A percentile compares a stretch with the other conserved stretches of the same genome.
These are phyloP conservation scores for Epichloe amarillans DNA, from an alignment of 2,329 filamentous ascomycete genomes.

Conservation along the genomic window DNA sequence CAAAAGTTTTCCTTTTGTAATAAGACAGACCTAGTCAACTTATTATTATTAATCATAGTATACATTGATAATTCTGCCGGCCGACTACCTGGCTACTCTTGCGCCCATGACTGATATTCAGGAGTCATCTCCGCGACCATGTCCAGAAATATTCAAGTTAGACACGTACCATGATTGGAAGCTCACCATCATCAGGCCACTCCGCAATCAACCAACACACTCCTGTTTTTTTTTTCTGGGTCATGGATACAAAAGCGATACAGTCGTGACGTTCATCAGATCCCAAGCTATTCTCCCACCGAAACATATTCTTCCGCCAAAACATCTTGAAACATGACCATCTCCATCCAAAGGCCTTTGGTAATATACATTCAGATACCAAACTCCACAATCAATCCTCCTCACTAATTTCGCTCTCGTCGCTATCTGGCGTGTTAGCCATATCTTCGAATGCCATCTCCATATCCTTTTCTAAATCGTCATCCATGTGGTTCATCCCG, in stretches of 20 bases:
- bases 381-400: conserved; percentile 34
- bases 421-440: conserved; percentile 33
- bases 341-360: neutral
- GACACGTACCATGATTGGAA: no score
- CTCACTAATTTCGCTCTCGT: conserved; percentile 54
- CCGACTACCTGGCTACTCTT: conserved; percentile 1
- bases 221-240: no score
- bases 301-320: neutral
- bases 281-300: neutral
- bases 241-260: neutral
- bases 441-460: conserved; percentile 38
- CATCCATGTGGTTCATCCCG: conserved; percentile 18
- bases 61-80: neutral
- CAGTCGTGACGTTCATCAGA: neutral
- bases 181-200: no score
- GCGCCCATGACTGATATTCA: neutral
- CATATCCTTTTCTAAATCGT: conserved; percentile 36
- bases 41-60: neutral
- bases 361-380: neutral
- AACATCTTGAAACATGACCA: neutral
- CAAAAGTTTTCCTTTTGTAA: neutral
- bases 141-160: conserved; percentile 13
- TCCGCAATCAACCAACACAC: no score
- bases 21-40: conserved; percentile 1
- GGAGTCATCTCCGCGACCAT: conserved; percentile 1